Evolutionary conservation across 495 filamentous ascomycete species (phyloP).

Genomic region (Emericellopsis terricola): DNA sequence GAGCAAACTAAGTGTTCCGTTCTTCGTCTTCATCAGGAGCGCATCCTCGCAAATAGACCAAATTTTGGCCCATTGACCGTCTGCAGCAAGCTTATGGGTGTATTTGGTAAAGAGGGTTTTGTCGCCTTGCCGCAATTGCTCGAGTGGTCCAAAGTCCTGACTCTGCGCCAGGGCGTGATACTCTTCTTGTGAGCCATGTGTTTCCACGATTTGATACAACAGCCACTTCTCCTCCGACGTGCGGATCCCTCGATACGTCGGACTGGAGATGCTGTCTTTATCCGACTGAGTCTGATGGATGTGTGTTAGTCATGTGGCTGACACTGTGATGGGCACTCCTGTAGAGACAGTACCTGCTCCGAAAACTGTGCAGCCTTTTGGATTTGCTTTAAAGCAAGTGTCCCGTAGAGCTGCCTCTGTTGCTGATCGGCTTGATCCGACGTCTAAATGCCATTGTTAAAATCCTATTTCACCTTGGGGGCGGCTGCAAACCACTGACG

Average conservation of each 20-base stretch:
- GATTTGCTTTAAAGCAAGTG: conserved; percentile 20
- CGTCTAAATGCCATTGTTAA: conserved; percentile 12
- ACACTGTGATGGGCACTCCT: conserved; percentile 9
- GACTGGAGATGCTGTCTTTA: no score
- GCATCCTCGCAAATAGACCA: conserved; percentile 14
- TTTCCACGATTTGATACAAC: conserved; percentile 13
- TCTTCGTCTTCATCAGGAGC: conserved; percentile 9
- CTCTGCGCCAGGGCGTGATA: conserved; percentile 11
- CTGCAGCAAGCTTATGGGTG: conserved; percentile 9
- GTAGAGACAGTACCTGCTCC: conserved; percentile 16
- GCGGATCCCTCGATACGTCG: no score
- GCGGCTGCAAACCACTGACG: conserved; percentile 11
- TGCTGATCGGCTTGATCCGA: conserved; percentile 16
- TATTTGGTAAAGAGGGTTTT: conserved; percentile 17
- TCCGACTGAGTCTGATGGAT: no score
- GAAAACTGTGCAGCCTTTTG: conserved; percentile 23
- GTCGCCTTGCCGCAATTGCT: conserved; percentile 12
- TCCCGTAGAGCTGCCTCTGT: conserved; percentile 21
- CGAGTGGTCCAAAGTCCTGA: conserved; percentile 10
- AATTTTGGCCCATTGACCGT: conserved; percentile 15
- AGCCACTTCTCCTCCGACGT: conserved; percentile 16
- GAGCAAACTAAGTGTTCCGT: conserved; percentile 9
- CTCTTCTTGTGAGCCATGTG: conserved; percentile 13
- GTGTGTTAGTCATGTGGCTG: no score
- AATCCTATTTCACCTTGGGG: neutral